phyloP scores from a whole-genome alignment of 75 land plant genomes.

The Ceratopteris richardii region DNA sequence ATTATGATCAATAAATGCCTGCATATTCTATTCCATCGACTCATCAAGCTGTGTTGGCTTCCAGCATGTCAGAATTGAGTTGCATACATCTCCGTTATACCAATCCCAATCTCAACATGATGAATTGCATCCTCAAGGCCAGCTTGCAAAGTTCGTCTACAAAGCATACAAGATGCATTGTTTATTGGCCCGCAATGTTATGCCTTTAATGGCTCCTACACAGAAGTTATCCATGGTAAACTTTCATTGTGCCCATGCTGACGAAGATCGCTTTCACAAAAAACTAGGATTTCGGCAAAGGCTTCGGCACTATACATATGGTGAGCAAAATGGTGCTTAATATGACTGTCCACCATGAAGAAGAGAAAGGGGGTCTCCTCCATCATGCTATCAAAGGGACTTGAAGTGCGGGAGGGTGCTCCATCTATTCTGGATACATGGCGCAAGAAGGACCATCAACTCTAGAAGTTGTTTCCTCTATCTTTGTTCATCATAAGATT shows the following conservation, averaged over 20 bases:
- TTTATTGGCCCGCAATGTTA: constrained; percentile 9
- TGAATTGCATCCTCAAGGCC: no score
- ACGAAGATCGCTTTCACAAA: constrained; percentile 23
- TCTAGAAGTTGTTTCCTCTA: constrained; percentile 22
- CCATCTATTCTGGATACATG: constrained; percentile 17
- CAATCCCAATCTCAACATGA: no score
- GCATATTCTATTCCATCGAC: no score
- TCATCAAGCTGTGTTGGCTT: no score
- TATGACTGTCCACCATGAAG: constrained; percentile 12
- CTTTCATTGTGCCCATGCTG: constrained; percentile 1
- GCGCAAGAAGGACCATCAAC: constrained; percentile 29
- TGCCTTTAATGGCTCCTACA: constrained; percentile 11
- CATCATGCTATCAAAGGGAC: constrained; percentile 18
- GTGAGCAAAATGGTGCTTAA: constrained; percentile 13
- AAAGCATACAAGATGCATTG: constrained; percentile 14
- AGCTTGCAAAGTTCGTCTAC: constrained; percentile 12
- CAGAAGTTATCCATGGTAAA: constrained; percentile 19
- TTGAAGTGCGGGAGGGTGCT: constrained; percentile 18
- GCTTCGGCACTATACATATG: constrained; percentile 22
- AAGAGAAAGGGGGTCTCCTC: no score
- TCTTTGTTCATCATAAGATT: no score
- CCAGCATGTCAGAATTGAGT: no score
- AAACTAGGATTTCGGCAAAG: constrained; percentile 30
- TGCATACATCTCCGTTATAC: no score
- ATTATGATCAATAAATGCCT: no score